These are phyloP conservation scores for Bondarzewia mesenterica DNA, from an alignment of 1,284 basidiomycete species.

Conservation along the genomic window DNA sequence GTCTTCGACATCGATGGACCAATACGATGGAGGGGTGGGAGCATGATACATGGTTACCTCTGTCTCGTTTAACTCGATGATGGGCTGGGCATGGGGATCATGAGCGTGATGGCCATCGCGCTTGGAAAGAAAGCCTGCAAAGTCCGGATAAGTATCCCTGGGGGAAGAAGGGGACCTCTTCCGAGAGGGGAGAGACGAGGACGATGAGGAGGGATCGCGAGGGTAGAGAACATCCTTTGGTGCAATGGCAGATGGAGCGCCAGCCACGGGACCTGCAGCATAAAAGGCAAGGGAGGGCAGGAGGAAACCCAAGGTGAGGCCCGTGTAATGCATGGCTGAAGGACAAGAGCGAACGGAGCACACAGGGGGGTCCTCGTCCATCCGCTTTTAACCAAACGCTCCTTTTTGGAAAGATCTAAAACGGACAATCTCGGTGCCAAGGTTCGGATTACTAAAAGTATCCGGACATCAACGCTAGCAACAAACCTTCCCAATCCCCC, in stretches of 20 bases:
- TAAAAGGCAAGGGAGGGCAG: conserved; percentile 20
- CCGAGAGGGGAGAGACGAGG: neutral
- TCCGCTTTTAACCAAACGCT: neutral
- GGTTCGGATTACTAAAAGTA: neutral
- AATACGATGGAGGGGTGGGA: conserved; percentile 72
- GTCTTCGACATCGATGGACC: conserved; percentile 63
- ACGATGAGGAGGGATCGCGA: conserved; percentile 7
- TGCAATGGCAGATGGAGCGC: conserved; percentile 13
- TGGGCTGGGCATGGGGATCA: conserved; percentile 38
- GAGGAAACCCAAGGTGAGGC: conserved; percentile 23
- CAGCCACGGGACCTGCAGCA: conserved; percentile 15
- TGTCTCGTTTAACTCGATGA: conserved; percentile 64
- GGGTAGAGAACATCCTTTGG: conserved; percentile 9
- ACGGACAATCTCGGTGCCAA: conserved; percentile 2
- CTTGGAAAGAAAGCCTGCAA: neutral
- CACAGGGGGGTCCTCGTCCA: neutral
- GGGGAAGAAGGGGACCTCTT: neutral
- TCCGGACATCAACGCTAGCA: neutral
- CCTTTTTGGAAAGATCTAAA: neutral
- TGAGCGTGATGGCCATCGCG: conserved; percentile 28
- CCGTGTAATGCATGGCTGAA: conserved; percentile 22
- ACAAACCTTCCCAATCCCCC: neutral
- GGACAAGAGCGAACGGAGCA: conserved; percentile 4
- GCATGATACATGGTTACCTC: conserved; percentile 53
- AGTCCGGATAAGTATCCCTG: neutral